Evolutionary conservation across 2,329 filamentous ascomycete species (phyloP).

Genomic region (Penicillium sp.): DNA sequence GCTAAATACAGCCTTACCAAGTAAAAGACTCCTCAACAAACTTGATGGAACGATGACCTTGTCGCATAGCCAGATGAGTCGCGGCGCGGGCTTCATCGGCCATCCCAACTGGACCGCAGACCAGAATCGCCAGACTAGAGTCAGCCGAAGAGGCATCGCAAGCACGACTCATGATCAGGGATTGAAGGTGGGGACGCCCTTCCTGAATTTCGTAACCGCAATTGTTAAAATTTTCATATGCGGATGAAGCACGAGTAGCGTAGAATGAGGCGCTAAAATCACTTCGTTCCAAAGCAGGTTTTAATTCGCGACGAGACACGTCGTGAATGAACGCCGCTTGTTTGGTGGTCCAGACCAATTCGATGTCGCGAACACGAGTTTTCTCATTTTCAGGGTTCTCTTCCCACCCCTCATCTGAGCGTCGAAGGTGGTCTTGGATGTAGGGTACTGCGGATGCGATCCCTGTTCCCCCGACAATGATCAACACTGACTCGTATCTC

Average conservation of each 20-base stretch:
- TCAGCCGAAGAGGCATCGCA: conserved; percentile 28
- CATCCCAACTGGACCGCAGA: conserved; percentile 50
- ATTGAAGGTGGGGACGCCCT: conserved; percentile 43
- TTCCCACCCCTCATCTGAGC: conserved; percentile 9
- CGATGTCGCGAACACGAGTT: conserved; percentile 30
- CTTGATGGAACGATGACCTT: conserved; percentile 36
- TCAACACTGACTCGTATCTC: conserved; percentile 53
- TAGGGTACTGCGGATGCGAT: conserved; percentile 50
- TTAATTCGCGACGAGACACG: conserved; percentile 30
- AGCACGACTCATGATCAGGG: conserved; percentile 36
- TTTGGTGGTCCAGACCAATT: conserved; percentile 37
- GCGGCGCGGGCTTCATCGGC: conserved; percentile 47
- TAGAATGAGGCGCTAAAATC: conserved; percentile 37
- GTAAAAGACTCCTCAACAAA: conserved; percentile 53
- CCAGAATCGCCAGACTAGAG: conserved; percentile 40
- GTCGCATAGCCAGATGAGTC: conserved; percentile 38
- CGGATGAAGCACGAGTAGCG: conserved; percentile 19
- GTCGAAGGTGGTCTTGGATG: conserved; percentile 35
- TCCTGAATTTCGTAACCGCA: conserved; percentile 26
- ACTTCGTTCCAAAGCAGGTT: conserved; percentile 23
- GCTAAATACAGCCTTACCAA: conserved; percentile 26
- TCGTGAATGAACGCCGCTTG: conserved; percentile 34
- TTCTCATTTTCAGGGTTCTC: conserved; percentile 9
- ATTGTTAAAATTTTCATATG: background rate
- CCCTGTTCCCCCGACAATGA: conserved; percentile 44